Percentiles rank a stretch among this genome's conserved stretches.
phyloP scores from a whole-genome alignment of 768 basidiomycete species.

The Agaricus blazei region DNA sequence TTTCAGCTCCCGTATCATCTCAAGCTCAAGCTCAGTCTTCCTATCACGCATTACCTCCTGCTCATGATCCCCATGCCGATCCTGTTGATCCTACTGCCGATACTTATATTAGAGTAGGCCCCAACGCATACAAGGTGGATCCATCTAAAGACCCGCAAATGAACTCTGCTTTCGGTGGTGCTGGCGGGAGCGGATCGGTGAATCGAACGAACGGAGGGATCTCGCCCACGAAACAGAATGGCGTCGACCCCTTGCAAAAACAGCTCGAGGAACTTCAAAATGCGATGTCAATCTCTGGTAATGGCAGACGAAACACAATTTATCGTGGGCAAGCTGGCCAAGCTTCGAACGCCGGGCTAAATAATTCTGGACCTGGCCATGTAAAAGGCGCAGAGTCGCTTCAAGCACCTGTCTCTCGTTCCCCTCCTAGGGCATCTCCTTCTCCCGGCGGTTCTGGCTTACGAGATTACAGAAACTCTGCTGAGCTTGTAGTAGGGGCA shows the following conservation, averaged over 20 bases:
- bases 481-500: slow-evolving; percentile 72
- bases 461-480: slow-evolving; percentile 71
- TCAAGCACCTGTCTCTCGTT: slow-evolving; percentile 25
- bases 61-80: slow-evolving; percentile 33
- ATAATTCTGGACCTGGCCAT: slow-evolving; percentile 16
- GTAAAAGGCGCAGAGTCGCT: slow-evolving; percentile 10
- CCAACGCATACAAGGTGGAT: slow-evolving; percentile 63
- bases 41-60: background rate
- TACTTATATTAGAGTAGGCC: slow-evolving; percentile 68
- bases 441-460: slow-evolving; percentile 18
- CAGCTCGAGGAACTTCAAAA: slow-evolving; percentile 60
- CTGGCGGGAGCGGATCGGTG: slow-evolving; percentile 1
- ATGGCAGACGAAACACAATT: slow-evolving; percentile 41
- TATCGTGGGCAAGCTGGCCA: slow-evolving; percentile 16
- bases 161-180: background rate
- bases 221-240: slow-evolving; percentile 19
- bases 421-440: slow-evolving; percentile 28
- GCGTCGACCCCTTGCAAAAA: slow-evolving; percentile 59
- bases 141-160: slow-evolving; percentile 58
- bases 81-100: slow-evolving; percentile 60
- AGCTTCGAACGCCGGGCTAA: background rate
- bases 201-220: slow-evolving; percentile 3
- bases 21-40: slow-evolving; percentile 12
- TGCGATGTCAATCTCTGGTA: slow-evolving; percentile 39
- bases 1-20: slow-evolving; percentile 17